phyloP scores from a whole-genome alignment of 1,284 basidiomycete species.

The Mycosarcoma maydis region DNA sequence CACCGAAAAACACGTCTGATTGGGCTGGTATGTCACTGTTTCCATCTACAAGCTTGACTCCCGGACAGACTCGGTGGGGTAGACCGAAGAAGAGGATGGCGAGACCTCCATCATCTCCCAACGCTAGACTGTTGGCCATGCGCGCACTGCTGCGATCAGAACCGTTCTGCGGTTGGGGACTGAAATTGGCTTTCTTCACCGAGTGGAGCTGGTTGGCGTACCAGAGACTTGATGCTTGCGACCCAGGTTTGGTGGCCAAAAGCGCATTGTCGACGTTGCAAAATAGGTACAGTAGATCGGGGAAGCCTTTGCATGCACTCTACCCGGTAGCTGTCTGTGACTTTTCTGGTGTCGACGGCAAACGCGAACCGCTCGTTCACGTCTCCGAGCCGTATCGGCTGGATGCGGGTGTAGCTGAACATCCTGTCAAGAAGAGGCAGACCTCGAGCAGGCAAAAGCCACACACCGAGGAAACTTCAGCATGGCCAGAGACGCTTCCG shows the following conservation, averaged over 20 bases:
- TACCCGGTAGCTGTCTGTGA: constrained; percentile 51
- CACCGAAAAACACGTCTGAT: constrained; percentile 2
- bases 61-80: constrained; percentile 27
- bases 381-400: constrained; percentile 20
- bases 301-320: constrained; percentile 27
- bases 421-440: constrained; percentile 24
- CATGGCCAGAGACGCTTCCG: constrained; percentile 33
- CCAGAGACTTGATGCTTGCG: constrained; percentile 12
- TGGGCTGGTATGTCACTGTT: constrained; percentile 40
- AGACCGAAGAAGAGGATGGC: constrained; percentile 22
- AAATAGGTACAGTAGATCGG: constrained; percentile 27
- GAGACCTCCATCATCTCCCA: constrained; percentile 38
- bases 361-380: constrained; percentile 16
- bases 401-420: constrained; percentile 22
- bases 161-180: constrained; percentile 62
- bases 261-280: neutral
- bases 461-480: constrained; percentile 2
- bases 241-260: neutral
- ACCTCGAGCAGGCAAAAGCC: constrained; percentile 16
- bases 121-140: constrained; percentile 63
- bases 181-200: constrained; percentile 59
- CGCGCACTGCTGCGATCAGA: constrained; percentile 59
- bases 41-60: constrained; percentile 39
- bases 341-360: constrained; percentile 59
- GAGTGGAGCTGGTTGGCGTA: constrained; percentile 57